phyloP scores from a whole-genome alignment of 1,284 basidiomycete species.

The Golubevia sp. region DNA sequence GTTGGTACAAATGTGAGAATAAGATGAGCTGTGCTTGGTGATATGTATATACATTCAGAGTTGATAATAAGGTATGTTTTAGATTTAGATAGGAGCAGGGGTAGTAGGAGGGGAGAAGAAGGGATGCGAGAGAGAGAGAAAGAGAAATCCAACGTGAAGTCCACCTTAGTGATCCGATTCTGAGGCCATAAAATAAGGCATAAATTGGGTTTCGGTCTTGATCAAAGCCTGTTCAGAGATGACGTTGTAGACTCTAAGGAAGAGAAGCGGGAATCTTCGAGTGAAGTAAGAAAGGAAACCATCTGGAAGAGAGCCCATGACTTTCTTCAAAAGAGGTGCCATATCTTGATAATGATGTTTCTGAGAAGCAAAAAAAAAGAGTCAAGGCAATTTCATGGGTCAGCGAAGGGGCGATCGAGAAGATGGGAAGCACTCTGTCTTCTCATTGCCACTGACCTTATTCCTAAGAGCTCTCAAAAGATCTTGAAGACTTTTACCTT shows the following conservation, averaged over 20 bases:
- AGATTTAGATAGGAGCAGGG: too few species aligned
- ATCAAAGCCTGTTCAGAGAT: not conserved
- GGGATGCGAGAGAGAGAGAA: too few species aligned
- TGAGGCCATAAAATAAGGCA: not conserved
- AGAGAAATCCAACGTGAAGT: not conserved
- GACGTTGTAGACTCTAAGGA: not conserved
- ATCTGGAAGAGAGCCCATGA: not conserved
- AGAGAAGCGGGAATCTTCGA: not conserved
- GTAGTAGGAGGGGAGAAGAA: too few species aligned
- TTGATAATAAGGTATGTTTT: too few species aligned
- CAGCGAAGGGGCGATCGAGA: too few species aligned
- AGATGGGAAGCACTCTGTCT: too few species aligned
- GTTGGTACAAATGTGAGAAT: too few species aligned
- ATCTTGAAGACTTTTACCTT: constrained; percentile 86
- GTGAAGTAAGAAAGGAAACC: not conserved
- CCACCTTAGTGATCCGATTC: not conserved
- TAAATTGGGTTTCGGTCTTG: not conserved
- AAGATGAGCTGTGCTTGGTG: too few species aligned
- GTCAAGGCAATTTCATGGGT: too few species aligned
- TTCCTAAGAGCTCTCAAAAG: constrained; percentile 88
- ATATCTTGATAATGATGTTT: not conserved
- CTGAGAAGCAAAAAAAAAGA: too few species aligned
- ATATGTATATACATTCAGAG: too few species aligned
- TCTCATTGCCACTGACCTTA: constrained; percentile 82
- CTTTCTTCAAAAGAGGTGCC: not conserved